A percentile compares a stretch with the other conserved stretches of the same genome.
phyloP scores from a whole-genome alignment of 129 eudicot species.

The Pseudognaphalium luteoalbum region DNA sequence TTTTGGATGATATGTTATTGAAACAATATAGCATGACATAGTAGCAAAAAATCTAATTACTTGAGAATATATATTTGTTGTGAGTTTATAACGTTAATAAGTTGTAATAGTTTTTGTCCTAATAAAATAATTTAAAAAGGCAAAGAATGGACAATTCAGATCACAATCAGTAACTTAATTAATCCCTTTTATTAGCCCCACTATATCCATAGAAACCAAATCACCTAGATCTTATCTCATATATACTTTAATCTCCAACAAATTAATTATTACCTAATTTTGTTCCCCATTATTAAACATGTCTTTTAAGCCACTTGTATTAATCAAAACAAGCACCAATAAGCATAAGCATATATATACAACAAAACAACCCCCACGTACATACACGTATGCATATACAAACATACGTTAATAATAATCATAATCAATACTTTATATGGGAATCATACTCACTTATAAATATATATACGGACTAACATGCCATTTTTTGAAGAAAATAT shows the following conservation, averaged over 20 bases:
- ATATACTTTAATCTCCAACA: constrained; percentile 26
- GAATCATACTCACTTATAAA: too few species aligned
- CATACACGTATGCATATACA: too few species aligned
- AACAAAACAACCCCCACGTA: too few species aligned
- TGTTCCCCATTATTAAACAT: constrained; percentile 39
- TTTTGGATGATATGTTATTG: too few species aligned
- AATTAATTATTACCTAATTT: constrained; percentile 21
- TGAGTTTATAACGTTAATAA: neutral
- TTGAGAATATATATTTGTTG: neutral
- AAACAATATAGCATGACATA: too few species aligned
- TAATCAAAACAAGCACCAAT: neutral
- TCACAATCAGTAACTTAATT: constrained; percentile 24
- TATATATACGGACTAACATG: too few species aligned
- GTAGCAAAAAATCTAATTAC: too few species aligned
- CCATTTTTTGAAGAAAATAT: too few species aligned
- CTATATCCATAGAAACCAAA: constrained; percentile 24
- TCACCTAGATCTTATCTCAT: constrained; percentile 10
- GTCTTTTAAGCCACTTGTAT: constrained; percentile 27
- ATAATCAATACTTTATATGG: too few species aligned
- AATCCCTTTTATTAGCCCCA: constrained; percentile 35
- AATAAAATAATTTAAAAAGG: neutral
- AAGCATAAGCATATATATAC: too few species aligned
- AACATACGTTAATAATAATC: too few species aligned
- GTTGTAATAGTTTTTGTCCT: neutral
- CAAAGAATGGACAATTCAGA: constrained; percentile 19